Evolutionary conservation across 768 basidiomycete species (phyloP).

Genomic region (Pulveroboletus ravenelii): DNA sequence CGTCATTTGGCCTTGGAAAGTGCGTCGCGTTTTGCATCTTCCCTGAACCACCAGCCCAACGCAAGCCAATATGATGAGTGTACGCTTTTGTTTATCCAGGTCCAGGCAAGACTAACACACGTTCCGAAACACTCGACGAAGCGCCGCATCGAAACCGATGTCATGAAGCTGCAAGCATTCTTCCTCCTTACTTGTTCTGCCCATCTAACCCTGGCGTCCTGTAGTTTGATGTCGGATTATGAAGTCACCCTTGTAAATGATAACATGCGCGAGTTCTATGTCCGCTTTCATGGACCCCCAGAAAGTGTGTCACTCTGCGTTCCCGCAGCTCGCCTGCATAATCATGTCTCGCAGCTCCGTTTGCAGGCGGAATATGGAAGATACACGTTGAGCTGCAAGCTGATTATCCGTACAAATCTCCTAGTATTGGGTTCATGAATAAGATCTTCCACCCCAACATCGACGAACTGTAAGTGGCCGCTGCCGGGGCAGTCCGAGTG

Average conservation of each 20-base stretch:
- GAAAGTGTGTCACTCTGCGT: slow-evolving; percentile 66
- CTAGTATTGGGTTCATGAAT: slow-evolving; percentile 99
- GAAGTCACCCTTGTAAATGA: slow-evolving; percentile 97
- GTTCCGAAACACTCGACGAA: slow-evolving; percentile 64
- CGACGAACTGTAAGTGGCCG: slow-evolving; percentile 82
- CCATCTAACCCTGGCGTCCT: slow-evolving; percentile 10
- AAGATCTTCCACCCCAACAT: slow-evolving; percentile 99
- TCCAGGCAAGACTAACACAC: slow-evolving; percentile 26
- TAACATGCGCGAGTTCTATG: slow-evolving; percentile 98
- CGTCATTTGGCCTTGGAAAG: slow-evolving; percentile 14
- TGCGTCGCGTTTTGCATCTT: slow-evolving; percentile 3
- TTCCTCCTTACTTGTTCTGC: neutral
- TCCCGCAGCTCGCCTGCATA: slow-evolving; percentile 3
- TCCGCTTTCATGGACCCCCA: slow-evolving; percentile 87
- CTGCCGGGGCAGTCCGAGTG: slow-evolving; percentile 4
- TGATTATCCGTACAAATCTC: slow-evolving; percentile 98
- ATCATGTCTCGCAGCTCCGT: slow-evolving; percentile 62
- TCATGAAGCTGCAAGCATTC: slow-evolving; percentile 88
- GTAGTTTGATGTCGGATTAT: slow-evolving; percentile 96
- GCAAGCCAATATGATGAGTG: slow-evolving; percentile 54
- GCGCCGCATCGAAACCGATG: slow-evolving; percentile 97
- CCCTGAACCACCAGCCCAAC: slow-evolving; percentile 10
- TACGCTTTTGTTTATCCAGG: slow-evolving; percentile 27
- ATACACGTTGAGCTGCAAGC: slow-evolving; percentile 98
- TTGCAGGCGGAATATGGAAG: slow-evolving; percentile 98